phyloP scores from a whole-genome alignment of 1,284 basidiomycete species.

The Limonomyces culmigenus region DNA sequence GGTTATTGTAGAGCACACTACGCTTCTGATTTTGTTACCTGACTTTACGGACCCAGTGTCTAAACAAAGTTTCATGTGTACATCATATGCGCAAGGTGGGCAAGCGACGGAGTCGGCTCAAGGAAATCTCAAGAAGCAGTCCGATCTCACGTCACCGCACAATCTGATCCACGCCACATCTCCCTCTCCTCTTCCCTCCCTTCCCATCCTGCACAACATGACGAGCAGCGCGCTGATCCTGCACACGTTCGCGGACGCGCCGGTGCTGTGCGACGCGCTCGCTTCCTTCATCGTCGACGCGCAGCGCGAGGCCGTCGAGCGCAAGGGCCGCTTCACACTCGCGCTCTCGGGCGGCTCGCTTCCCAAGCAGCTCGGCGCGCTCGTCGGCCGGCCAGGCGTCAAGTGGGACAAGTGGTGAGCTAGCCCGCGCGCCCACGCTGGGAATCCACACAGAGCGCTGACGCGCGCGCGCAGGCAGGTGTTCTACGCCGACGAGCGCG shows the following conservation, averaged over 20 bases:
- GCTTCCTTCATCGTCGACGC: slow-evolving; percentile 77
- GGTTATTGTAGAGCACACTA: too few relatives aligned
- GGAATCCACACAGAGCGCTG: background rate
- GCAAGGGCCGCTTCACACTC: slow-evolving; percentile 80
- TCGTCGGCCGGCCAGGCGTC: slow-evolving; percentile 59
- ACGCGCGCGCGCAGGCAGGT: slow-evolving; percentile 60
- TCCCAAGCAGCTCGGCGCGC: slow-evolving; percentile 66
- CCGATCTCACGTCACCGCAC: too few relatives aligned
- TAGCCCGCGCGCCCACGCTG: background rate
- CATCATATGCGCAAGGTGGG: too few relatives aligned
- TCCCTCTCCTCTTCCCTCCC: too few relatives aligned
- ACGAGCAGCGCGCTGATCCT: slow-evolving; percentile 41
- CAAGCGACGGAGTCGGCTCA: too few relatives aligned
- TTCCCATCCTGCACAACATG: too few relatives aligned
- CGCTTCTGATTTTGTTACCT: too few relatives aligned
- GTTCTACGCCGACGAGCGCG: slow-evolving; percentile 95
- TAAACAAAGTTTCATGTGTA: too few relatives aligned
- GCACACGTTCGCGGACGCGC: slow-evolving; percentile 48
- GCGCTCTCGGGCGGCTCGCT: slow-evolving; percentile 91
- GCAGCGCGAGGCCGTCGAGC: slow-evolving; percentile 80
- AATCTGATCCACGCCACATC: too few relatives aligned
- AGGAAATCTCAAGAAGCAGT: too few relatives aligned
- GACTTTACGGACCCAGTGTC: too few relatives aligned
- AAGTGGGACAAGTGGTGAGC: slow-evolving; percentile 93
- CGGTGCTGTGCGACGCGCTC: slow-evolving; percentile 44